A percentile compares a stretch with the other conserved stretches of the same genome.
These are phyloP conservation scores for Amborella trichopoda DNA, from an alignment of 164 flowering plant species.

Conservation along the genomic window DNA sequence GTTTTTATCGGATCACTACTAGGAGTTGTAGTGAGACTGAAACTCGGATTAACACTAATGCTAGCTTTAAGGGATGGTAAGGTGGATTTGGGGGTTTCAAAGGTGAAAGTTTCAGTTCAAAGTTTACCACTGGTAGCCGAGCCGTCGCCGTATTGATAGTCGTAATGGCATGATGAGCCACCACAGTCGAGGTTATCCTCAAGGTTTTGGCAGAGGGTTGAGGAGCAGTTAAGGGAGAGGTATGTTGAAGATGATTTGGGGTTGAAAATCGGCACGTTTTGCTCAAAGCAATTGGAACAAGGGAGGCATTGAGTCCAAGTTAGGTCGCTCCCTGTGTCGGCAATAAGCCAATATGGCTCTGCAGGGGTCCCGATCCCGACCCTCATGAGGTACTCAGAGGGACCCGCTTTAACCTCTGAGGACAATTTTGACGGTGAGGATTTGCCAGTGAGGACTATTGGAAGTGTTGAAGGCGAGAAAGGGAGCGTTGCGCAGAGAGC, in stretches of 20 bases:
- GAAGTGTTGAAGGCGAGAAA: too few relatives aligned
- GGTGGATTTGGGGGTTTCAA: too few relatives aligned
- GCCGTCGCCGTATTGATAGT: neutral
- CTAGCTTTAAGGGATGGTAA: too few relatives aligned
- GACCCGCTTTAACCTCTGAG: too few relatives aligned
- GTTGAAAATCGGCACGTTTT: conserved; percentile 39
- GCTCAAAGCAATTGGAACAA: conserved; percentile 24
- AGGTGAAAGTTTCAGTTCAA: conserved; percentile 9
- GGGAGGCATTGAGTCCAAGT: neutral
- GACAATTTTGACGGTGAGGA: too few relatives aligned
- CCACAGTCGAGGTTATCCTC: neutral
- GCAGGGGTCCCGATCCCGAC: neutral
- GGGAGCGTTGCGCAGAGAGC: too few relatives aligned
- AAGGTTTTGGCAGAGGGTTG: conserved; percentile 20
- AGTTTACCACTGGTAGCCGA: conserved; percentile 1
- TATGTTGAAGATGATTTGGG: conserved; percentile 37
- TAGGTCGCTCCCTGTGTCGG: neutral
- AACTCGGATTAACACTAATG: too few relatives aligned
- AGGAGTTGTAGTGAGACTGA: too few relatives aligned
- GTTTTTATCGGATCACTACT: too few relatives aligned
- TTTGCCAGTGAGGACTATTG: too few relatives aligned
- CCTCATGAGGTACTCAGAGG: conserved; percentile 20
- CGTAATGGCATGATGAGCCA: conserved; percentile 27
- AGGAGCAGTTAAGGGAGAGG: neutral
- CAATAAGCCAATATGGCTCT: neutral